Percentiles rank a stretch among this genome's conserved stretches.
Evolutionary conservation across 176 grass and related monocot species (phyloP).

Genomic region (Raddia distichophylla): DNA sequence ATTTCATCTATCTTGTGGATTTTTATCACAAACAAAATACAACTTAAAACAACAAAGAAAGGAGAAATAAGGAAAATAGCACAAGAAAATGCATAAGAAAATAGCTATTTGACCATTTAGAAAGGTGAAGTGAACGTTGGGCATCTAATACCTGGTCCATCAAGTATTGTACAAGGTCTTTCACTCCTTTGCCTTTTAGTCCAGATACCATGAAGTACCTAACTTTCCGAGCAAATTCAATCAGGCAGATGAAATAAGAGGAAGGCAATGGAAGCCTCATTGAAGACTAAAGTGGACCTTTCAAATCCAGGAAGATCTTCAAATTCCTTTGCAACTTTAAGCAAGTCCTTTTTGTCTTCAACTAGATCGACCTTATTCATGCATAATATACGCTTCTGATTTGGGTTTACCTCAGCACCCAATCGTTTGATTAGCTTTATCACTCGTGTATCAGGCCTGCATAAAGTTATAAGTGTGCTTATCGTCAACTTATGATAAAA

Average conservation of each 20-base stretch:
- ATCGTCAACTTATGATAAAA: constrained; percentile 10
- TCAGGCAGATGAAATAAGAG: constrained; percentile 41
- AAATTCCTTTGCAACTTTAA: constrained; percentile 95
- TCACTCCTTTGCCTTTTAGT: constrained; percentile 88
- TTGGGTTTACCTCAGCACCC: constrained; percentile 65
- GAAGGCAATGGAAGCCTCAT: background rate
- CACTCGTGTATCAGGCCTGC: constrained; percentile 81
- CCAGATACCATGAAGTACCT: constrained; percentile 99
- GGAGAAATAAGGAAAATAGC: too few relatives aligned
- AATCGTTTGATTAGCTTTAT: constrained; percentile 82
- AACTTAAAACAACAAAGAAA: constrained; percentile 15
- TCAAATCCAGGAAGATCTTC: constrained; percentile 95
- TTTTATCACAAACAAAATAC: background rate
- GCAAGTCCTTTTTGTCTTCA: constrained; percentile 79
- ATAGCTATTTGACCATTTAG: constrained; percentile 2
- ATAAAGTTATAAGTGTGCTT: constrained; percentile 42
- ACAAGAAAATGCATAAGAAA: background rate
- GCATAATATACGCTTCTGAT: constrained; percentile 92
- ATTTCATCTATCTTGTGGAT: constrained; percentile 17
- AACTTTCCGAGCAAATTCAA: constrained; percentile 16
- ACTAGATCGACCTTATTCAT: constrained; percentile 98
- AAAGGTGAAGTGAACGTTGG: background rate
- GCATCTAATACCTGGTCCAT: constrained; percentile 73
- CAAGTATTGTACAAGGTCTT: constrained; percentile 86
- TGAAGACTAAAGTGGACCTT: constrained; percentile 43